Conservation (phyloP, 1,139 yeast genomes). For the Saccharomyces hybrid region DNA sequence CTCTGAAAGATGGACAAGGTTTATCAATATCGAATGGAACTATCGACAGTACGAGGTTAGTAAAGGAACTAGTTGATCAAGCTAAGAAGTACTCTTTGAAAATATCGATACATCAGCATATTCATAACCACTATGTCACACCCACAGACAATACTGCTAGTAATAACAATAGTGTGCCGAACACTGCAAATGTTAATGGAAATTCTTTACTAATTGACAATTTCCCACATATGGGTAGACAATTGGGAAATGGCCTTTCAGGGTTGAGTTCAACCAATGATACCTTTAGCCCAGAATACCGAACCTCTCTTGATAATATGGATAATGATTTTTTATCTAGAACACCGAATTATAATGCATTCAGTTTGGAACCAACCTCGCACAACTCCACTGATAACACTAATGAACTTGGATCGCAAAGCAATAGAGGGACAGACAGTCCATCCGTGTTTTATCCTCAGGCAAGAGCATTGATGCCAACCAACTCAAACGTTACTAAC, state of each 20-base stretch:
- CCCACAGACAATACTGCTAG: slow-evolving; percentile 4
- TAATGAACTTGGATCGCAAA: slow-evolving; percentile 5
- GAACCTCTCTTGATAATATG: slow-evolving; percentile 6
- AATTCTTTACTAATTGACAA: slow-evolving; percentile 5
- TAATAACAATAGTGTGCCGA: slow-evolving; percentile 6
- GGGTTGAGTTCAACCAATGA: slow-evolving; percentile 7
- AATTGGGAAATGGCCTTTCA: background rate
- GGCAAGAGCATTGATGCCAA: background rate
- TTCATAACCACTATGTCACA: slow-evolving; percentile 45
- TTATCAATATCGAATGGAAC: slow-evolving; percentile 39
- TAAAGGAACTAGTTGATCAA: slow-evolving; percentile 48
- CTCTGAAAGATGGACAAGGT: slow-evolving; percentile 34
- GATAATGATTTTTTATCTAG: slow-evolving; percentile 20
- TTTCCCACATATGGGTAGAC: background rate
- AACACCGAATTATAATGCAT: slow-evolving; percentile 19
- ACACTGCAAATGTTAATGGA: slow-evolving; percentile 2
- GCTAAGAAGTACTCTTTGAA: slow-evolving; percentile 56
- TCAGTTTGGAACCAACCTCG: slow-evolving; percentile 17
- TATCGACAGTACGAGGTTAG: slow-evolving; percentile 47
- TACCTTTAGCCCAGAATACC: slow-evolving; percentile 1
- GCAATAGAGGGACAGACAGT: background rate
- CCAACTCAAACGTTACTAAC: background rate
- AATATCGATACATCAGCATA: slow-evolving; percentile 77
- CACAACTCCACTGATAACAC: slow-evolving; percentile 6
- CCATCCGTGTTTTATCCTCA: background rate